These are phyloP conservation scores for Aspergillus incahuasiensis DNA, from an alignment of 495 filamentous ascomycete genomes.

Conservation along the genomic window DNA sequence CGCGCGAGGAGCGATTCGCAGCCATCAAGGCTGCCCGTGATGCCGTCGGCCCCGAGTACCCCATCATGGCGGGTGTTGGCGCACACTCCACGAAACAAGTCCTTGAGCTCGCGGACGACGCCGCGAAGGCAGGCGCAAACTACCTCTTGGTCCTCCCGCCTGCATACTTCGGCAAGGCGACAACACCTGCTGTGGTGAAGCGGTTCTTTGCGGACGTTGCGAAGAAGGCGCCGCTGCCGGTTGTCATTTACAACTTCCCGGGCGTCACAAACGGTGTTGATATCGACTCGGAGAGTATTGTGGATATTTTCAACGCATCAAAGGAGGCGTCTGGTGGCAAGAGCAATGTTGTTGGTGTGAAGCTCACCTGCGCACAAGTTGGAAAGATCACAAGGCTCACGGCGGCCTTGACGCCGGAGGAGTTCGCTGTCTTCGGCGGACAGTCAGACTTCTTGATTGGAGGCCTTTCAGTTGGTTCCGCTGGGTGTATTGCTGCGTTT, in stretches of 20 bases:
- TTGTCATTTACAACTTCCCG: constrained; percentile 69
- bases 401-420: constrained; percentile 46
- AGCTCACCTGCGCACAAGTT: constrained; percentile 65
- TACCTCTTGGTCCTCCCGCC: constrained; percentile 58
- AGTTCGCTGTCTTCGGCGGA: constrained; percentile 65
- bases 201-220: constrained; percentile 59
- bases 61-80: constrained; percentile 59
- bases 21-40: constrained; percentile 50
- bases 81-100: constrained; percentile 64
- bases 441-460: constrained; percentile 68
- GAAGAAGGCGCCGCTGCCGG: constrained; percentile 43
- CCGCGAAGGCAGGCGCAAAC: constrained; percentile 52
- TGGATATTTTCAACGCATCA: constrained; percentile 38
- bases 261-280: constrained; percentile 68
- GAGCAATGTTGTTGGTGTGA: constrained; percentile 59
- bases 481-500: constrained; percentile 63
- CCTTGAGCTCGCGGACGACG: constrained; percentile 54
- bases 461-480: constrained; percentile 50
- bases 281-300: constrained; percentile 57
- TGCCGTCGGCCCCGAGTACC: constrained; percentile 45
- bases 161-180: constrained; percentile 60
- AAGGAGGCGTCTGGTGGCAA: constrained; percentile 22
- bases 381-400: constrained; percentile 59
- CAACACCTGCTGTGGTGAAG: constrained; percentile 51
- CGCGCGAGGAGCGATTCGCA: constrained; percentile 51